Percentiles rank a stretch among this genome's conserved stretches.
Evolutionary conservation across 345 rosid species (phyloP).

Genomic region (Cochlearia excelsa): DNA sequence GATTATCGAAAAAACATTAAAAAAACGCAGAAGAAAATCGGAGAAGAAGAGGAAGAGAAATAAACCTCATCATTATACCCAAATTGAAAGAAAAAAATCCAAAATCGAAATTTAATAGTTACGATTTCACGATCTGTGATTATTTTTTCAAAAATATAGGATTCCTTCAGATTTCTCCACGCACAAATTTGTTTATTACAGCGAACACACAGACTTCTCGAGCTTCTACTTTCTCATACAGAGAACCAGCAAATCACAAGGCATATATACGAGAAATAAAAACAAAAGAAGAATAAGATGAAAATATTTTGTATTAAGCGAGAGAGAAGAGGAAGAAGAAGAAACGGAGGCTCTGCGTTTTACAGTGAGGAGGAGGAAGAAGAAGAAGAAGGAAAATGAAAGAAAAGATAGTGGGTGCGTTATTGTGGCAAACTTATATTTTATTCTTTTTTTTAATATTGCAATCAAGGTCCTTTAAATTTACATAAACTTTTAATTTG

Average conservation of each 20-base stretch:
- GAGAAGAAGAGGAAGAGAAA: conserved; percentile 1
- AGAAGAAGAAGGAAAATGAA: conserved; percentile 16
- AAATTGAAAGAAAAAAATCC: conserved; percentile 9
- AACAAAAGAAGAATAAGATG: not conserved
- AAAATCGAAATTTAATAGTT: conserved; percentile 13
- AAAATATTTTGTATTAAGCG: not conserved
- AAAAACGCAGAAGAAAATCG: not conserved
- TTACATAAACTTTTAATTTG: conserved; percentile 2
- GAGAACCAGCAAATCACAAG: conserved; percentile 13
- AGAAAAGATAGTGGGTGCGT: conserved; percentile 35
- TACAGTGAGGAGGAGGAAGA: conserved; percentile 28
- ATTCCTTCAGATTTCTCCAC: not conserved
- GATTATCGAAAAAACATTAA: not conserved
- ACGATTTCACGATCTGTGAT: conserved; percentile 27
- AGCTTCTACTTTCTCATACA: conserved; percentile 17
- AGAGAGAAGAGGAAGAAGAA: not conserved
- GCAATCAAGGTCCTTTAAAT: not conserved
- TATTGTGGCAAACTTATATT: conserved; percentile 27
- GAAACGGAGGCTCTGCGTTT: conserved; percentile 32
- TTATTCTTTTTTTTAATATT: conserved; percentile 27
- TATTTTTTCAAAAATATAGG: conserved; percentile 4
- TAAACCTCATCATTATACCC: conserved; percentile 43
- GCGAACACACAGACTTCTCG: conserved; percentile 2
- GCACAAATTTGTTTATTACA: not conserved
- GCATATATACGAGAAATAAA: not conserved